These are phyloP conservation scores for Trichoderma atroviride DNA, from an alignment of 2,329 filamentous ascomycete species.

Conservation along the genomic window DNA sequence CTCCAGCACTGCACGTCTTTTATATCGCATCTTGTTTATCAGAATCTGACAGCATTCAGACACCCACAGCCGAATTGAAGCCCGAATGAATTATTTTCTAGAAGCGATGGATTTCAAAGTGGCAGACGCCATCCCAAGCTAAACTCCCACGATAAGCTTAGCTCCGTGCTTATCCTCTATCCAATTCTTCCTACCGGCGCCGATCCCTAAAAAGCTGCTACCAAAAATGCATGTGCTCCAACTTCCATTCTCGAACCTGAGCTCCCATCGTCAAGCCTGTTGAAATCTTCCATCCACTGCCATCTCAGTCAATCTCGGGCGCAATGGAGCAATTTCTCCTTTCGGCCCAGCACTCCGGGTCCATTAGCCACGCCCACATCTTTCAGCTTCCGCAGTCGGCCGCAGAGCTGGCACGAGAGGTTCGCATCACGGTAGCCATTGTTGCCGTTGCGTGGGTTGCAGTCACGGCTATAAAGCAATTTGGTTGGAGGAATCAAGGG, in stretches of 20 bases:
- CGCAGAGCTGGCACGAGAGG: constrained; percentile 28
- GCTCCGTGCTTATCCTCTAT: background rate
- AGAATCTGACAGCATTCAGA: no score
- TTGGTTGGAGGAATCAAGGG: constrained; percentile 8
- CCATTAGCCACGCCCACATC: constrained; percentile 30
- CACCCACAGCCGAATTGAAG: no score
- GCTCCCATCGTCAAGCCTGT: background rate
- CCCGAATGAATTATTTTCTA: background rate
- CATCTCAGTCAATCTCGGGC: background rate
- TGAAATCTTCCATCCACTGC: background rate
- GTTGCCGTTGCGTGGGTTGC: constrained; percentile 32
- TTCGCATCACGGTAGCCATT: constrained; percentile 31
- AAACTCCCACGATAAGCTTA: background rate
- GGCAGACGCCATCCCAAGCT: background rate
- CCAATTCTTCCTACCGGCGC: background rate
- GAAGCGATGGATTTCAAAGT: background rate
- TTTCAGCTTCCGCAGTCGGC: constrained; percentile 28
- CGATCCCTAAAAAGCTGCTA: background rate
- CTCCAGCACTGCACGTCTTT: no score
- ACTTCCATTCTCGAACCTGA: no score
- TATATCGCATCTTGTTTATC: no score
- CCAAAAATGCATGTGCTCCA: background rate
- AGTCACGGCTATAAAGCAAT: constrained; percentile 29
- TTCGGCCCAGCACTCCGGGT: constrained; percentile 30
- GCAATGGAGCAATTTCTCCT: constrained; percentile 33